A percentile compares a stretch with the other conserved stretches of the same genome.
phyloP scores from a whole-genome alignment of 129 eudicot species.

The Tagetes erecta region DNA sequence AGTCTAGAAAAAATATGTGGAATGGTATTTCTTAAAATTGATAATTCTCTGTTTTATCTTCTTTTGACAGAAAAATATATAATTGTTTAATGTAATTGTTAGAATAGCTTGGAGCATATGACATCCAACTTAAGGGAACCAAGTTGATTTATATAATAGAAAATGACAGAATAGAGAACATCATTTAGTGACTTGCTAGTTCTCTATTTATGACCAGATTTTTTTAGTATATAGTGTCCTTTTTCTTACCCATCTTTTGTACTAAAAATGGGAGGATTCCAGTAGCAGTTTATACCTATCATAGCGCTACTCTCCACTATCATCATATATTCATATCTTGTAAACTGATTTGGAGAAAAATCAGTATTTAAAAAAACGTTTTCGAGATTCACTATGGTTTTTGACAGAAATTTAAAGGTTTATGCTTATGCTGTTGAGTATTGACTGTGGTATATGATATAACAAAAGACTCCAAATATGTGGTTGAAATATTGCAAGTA shows the following conservation, averaged over 20 bases:
- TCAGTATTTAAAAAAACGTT: neutral
- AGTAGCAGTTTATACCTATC: neutral
- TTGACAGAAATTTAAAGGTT: neutral
- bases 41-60: neutral
- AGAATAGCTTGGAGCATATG: slow-evolving; percentile 4
- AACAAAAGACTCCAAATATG: slow-evolving; percentile 4
- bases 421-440: slow-evolving; percentile 2
- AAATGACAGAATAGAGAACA: neutral
- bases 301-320: neutral
- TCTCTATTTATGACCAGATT: neutral
- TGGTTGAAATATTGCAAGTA: slow-evolving; percentile 1
- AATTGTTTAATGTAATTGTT: neutral
- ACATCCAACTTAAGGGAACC: neutral
- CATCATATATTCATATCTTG: neutral
- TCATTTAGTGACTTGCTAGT: neutral
- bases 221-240: neutral
- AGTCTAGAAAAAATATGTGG: neutral
- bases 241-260: slow-evolving; percentile 6
- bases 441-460: neutral
- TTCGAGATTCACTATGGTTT: slow-evolving; percentile 7
- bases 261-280: neutral
- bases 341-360: neutral
- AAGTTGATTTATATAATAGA: neutral
- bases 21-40: slow-evolving; percentile 1
- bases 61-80: neutral